These are phyloP conservation scores for Penicillium maclennaniae DNA, from an alignment of 495 filamentous ascomycete genomes.

Conservation along the genomic window DNA sequence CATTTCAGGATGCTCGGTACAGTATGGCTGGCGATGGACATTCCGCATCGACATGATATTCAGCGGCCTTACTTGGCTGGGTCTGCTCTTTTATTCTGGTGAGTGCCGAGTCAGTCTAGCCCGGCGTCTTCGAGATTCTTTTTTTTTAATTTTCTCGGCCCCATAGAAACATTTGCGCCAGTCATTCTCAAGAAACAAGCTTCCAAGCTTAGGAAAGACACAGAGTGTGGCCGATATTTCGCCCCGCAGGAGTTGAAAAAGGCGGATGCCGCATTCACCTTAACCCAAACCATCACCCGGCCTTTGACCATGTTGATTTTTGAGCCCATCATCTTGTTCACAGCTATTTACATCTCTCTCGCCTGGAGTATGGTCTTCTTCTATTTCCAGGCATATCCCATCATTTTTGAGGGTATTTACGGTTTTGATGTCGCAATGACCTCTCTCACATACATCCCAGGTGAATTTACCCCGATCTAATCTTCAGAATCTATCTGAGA, in stretches of 20 bases:
- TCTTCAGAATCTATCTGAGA: no score
- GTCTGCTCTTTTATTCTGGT: slow-evolving; percentile 45
- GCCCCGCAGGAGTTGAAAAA: slow-evolving; percentile 39
- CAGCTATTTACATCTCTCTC: slow-evolving; percentile 63
- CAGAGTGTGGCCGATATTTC: slow-evolving; percentile 42
- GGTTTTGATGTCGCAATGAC: slow-evolving; percentile 33
- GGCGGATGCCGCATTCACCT: slow-evolving; percentile 36
- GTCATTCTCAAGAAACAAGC: slow-evolving; percentile 63
- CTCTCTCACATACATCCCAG: slow-evolving; percentile 42
- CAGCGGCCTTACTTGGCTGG: slow-evolving; percentile 42
- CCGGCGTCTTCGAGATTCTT: background rate
- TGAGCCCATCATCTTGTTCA: slow-evolving; percentile 64
- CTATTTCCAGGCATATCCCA: slow-evolving; percentile 63
- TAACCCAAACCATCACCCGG: slow-evolving; percentile 43
- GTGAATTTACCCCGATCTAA: slow-evolving; percentile 20
- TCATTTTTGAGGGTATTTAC: slow-evolving; percentile 53
- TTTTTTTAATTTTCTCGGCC: slow-evolving; percentile 4
- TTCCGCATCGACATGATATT: slow-evolving; percentile 62
- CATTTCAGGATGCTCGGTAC: slow-evolving; percentile 58
- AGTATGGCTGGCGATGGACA: slow-evolving; percentile 62
- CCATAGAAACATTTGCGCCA: slow-evolving; percentile 64
- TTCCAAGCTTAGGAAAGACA: slow-evolving; percentile 57
- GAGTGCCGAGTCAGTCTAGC: slow-evolving; percentile 21
- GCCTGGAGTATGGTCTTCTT: slow-evolving; percentile 73
- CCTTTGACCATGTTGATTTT: slow-evolving; percentile 44